Percentiles rank a stretch among this genome's conserved stretches.
phyloP scores from a whole-genome alignment of 129 eudicot species.

The Cynara cardunculus region DNA sequence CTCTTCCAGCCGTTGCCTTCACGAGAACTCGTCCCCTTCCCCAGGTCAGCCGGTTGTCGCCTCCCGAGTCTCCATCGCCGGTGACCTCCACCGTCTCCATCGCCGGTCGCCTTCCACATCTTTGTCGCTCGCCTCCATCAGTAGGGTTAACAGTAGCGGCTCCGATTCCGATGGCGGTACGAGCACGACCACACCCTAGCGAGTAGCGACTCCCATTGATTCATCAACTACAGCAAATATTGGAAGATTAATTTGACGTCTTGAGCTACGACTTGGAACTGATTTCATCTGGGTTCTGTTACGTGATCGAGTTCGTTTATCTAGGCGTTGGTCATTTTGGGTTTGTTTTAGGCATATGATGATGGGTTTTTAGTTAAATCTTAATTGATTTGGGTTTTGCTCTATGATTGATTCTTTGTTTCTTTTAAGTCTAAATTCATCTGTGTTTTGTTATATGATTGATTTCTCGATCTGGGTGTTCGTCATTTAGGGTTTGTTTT shows the following conservation, averaged over 20 bases:
- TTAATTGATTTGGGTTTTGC: not conserved
- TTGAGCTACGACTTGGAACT: not conserved
- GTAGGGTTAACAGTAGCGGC: no score
- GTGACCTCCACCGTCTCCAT: no score
- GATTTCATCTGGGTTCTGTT: not conserved
- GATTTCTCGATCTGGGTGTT: not conserved
- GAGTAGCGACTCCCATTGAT: not conserved
- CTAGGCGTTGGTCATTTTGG: not conserved
- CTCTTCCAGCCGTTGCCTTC: no score
- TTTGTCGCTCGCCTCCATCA: no score
- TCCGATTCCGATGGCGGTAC: no score
- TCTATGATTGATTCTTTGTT: not conserved
- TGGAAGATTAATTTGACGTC: not conserved
- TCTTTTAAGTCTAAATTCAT: not conserved
- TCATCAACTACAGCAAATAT: not conserved
- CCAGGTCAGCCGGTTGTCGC: no score
- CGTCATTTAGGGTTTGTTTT: no score
- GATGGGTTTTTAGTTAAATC: not conserved
- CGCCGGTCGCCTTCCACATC: no score
- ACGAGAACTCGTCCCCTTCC: no score
- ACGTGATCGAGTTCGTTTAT: not conserved
- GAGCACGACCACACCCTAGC: not conserved
- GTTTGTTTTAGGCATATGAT: not conserved
- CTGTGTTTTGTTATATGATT: not conserved
- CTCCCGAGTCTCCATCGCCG: no score